A percentile compares a stretch with the other conserved stretches of the same genome.
Evolutionary conservation across 805 yeast species (phyloP).

Genomic region (Saccharomyces eubayanus): DNA sequence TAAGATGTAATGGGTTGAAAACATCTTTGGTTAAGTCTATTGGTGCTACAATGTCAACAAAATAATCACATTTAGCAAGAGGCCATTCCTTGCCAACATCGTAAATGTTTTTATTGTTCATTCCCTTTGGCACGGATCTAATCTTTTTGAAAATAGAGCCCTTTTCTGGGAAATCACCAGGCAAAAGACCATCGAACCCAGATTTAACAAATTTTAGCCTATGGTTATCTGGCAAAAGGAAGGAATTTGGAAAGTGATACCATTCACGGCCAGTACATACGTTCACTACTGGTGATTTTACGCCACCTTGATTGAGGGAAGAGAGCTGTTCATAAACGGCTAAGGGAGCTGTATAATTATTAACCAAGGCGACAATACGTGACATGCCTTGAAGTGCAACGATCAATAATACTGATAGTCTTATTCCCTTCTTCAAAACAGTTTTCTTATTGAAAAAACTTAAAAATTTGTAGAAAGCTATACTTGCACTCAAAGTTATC

Average conservation of each 20-base stretch:
- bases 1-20: conserved; percentile 16
- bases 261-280: conserved; percentile 93
- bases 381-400: conserved; percentile 32
- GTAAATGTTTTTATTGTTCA: conserved; percentile 69
- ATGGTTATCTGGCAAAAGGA: conserved; percentile 58
- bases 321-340: conserved; percentile 40
- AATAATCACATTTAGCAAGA: conserved; percentile 53
- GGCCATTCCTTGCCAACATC: conserved; percentile 49
- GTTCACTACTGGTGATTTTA: conserved; percentile 29
- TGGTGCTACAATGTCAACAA: conserved; percentile 53
- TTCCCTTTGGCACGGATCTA: conserved; percentile 46
- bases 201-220: conserved; percentile 62
- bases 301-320: conserved; percentile 21
- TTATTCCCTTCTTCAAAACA: conserved; percentile 7
- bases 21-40: conserved; percentile 41
- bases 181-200: conserved; percentile 80
- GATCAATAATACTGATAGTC: conserved; percentile 10
- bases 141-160: conserved; percentile 31
- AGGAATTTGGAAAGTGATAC: conserved; percentile 87
- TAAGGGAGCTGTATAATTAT: conserved; percentile 70
- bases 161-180: conserved; percentile 69
- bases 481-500: conserved; percentile 53
- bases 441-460: conserved; percentile 5
- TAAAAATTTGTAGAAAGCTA: conserved; percentile 31
- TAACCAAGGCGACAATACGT: conserved; percentile 51